These are phyloP conservation scores for Euclidium syriacum DNA, from an alignment of 345 rosid genomes.

Conservation along the genomic window DNA sequence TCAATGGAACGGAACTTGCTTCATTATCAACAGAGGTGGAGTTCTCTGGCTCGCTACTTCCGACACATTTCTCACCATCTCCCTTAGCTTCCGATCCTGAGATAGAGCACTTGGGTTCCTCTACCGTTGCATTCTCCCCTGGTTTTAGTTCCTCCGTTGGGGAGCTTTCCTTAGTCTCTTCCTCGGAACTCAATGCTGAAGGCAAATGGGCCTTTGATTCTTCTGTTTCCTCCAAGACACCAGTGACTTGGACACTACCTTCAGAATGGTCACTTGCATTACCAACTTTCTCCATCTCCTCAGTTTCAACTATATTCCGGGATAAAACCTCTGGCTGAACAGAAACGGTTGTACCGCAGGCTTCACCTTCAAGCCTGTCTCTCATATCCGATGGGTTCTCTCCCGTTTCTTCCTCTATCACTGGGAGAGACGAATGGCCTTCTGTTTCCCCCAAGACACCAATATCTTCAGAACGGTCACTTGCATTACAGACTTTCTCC, in stretches of 20 bases:
- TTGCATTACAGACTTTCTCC: neutral
- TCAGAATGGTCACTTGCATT: neutral
- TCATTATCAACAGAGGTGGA: too few relatives aligned
- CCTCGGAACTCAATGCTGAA: slow-evolving; percentile 5
- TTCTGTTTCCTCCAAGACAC: neutral
- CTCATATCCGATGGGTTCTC: neutral
- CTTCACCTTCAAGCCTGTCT: neutral
- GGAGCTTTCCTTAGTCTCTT: neutral
- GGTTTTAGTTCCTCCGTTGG: neutral
- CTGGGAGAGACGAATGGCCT: too few relatives aligned
- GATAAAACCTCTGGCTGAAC: neutral
- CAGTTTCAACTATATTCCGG: neutral
- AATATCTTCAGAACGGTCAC: neutral
- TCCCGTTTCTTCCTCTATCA: neutral
- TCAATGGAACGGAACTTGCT: too few relatives aligned
- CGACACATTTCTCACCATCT: neutral
- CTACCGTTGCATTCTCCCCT: neutral
- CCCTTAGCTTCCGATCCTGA: neutral
- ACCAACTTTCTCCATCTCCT: neutral
- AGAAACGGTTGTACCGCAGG: neutral
- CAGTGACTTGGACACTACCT: neutral
- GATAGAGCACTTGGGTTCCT: slow-evolving; percentile 1
- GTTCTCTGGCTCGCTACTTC: neutral
- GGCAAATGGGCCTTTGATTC: slow-evolving; percentile 9
- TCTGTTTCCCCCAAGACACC: neutral